Evolutionary conservation across 768 basidiomycete species (phyloP), one percentile per base, ranked within the genome.

Genomic region (Phlebiopsis flavidoalba): DNA sequence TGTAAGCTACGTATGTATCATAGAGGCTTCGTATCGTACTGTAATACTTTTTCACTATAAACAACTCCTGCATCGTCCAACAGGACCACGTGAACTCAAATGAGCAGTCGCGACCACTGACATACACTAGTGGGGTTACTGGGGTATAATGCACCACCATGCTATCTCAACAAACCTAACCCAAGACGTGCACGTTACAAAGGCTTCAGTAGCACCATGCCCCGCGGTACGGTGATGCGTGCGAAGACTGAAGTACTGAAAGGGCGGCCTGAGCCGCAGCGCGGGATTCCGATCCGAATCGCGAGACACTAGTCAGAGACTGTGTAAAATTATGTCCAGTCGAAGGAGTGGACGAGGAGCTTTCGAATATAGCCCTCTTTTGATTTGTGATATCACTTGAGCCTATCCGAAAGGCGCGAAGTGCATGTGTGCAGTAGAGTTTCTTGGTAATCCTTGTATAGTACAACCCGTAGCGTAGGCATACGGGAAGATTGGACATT

Each of bases 291-390:
- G 67, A 66, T n/a, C n/a, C n/a, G n/a, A n/a, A n/a, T 37, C 59
- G 62, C 24, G 61, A 62, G 10, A 63, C n/a, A 65, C 12, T 43
- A 43, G 12, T 63, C 67, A 7, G 64, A 66, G 48, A 52, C 60
- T n/a, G 60, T 60, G 15, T 51, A 58, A 43, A 55, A 45, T 8
- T 61, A 66, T 5, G 47, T 69, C 55, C 65, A 69, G 11, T 65
- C 67, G n/a, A 60, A 64, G 63, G 67, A 66, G 58, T 69, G n/a
- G n/a, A 67, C 52, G 67, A 69, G 51, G 46, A 64, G 26, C 60
- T 69, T 53, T 56, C 58, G 24, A 60, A 61, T 11, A 61, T 63
- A 45, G 66, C 65, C 14, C 56, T 69, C 4, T 59, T 67, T 35
- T 36, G 33, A 53, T 53, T 22, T 52, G 31, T 24, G 22, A 52